Percentiles rank a stretch among this genome's conserved stretches.
Conservation (phyloP, 441 rosid species). For the Raphanus hybrid region DNA sequence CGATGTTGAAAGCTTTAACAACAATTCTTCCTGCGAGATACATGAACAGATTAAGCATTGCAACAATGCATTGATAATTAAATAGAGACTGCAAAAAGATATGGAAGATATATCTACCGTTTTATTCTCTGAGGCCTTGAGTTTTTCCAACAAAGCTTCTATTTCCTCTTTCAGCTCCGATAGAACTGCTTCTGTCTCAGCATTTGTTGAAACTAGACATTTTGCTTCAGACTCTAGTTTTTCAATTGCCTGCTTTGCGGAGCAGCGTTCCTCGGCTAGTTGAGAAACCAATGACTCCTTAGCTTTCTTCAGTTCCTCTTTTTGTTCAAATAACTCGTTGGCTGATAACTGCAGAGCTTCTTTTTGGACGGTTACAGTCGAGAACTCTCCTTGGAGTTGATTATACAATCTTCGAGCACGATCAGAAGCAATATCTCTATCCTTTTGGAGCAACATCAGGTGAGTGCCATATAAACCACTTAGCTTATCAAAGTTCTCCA, state of each 20-base stretch:
- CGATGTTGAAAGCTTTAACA: conserved; percentile 57
- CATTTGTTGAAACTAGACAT: conserved; percentile 50
- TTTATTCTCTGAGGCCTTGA: conserved; percentile 53
- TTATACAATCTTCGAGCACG: conserved; percentile 55
- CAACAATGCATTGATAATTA: conserved; percentile 24
- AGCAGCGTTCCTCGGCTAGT: conserved; percentile 56
- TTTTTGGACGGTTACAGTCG: conserved; percentile 53
- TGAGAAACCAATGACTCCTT: conserved; percentile 55
- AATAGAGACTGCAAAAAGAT: conserved; percentile 18
- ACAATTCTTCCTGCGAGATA: conserved; percentile 61
- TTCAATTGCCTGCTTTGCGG: conserved; percentile 61
- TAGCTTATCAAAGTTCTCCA: conserved; percentile 59
- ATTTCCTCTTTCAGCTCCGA: conserved; percentile 36
- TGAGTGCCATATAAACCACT: conserved; percentile 56
- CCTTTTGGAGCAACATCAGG: conserved; percentile 58
- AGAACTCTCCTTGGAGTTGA: conserved; percentile 60
- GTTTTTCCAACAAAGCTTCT: conserved; percentile 26
- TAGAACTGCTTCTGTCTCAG: conserved; percentile 40
- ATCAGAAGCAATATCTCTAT: conserved; percentile 54
- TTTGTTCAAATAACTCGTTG: conserved; percentile 53
- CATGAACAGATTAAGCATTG: conserved; percentile 35
- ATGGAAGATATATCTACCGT: conserved; percentile 51
- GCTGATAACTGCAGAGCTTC: conserved; percentile 55
- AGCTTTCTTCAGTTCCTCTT: conserved; percentile 61
- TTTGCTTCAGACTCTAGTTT: conserved; percentile 72